These are phyloP conservation scores for Xylaria multiplex DNA, from an alignment of 2,329 filamentous ascomycete genomes.

Conservation along the genomic window DNA sequence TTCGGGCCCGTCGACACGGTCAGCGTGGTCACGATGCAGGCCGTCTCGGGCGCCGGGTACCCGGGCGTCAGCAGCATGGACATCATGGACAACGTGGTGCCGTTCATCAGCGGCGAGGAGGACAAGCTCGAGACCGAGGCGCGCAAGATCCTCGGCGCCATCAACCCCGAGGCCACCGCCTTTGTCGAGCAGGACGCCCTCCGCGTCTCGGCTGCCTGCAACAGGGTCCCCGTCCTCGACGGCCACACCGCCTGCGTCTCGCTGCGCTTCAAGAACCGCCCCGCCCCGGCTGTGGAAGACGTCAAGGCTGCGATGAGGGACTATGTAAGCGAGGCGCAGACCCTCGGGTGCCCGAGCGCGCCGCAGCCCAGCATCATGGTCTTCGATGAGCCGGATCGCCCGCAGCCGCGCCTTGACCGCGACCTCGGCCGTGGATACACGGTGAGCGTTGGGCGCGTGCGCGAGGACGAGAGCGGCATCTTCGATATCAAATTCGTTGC, in stretches of 20 bases:
- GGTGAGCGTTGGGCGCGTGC: slow-evolving; percentile 86
- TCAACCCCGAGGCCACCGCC: slow-evolving; percentile 76
- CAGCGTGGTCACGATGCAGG: slow-evolving; percentile 91
- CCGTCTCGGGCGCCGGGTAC: slow-evolving; percentile 91
- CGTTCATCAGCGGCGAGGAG: slow-evolving; percentile 92
- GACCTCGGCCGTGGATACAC: slow-evolving; percentile 88
- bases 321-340: slow-evolving; percentile 84
- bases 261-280: slow-evolving; percentile 79
- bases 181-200: slow-evolving; percentile 80
- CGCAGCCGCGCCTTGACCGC: slow-evolving; percentile 89
- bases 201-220: slow-evolving; percentile 87
- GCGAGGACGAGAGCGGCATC: slow-evolving; percentile 86
- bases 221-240: slow-evolving; percentile 92
- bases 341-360: slow-evolving; percentile 86
- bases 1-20: slow-evolving; percentile 84
- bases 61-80: slow-evolving; percentile 94
- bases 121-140: slow-evolving; percentile 96
- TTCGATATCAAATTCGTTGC: slow-evolving; percentile 97
- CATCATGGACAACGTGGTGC: slow-evolving; percentile 94
- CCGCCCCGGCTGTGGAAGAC: slow-evolving; percentile 77
- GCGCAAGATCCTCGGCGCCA: slow-evolving; percentile 86
- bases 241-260: slow-evolving; percentile 96
- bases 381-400: slow-evolving; percentile 88
- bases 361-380: slow-evolving; percentile 84
- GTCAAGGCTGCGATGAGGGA: slow-evolving; percentile 82